Percentiles rank a stretch among this genome's conserved stretches.
Conservation (phyloP, 192 early-diverging fungal species). For the Geranomyces variabilis region DNA sequence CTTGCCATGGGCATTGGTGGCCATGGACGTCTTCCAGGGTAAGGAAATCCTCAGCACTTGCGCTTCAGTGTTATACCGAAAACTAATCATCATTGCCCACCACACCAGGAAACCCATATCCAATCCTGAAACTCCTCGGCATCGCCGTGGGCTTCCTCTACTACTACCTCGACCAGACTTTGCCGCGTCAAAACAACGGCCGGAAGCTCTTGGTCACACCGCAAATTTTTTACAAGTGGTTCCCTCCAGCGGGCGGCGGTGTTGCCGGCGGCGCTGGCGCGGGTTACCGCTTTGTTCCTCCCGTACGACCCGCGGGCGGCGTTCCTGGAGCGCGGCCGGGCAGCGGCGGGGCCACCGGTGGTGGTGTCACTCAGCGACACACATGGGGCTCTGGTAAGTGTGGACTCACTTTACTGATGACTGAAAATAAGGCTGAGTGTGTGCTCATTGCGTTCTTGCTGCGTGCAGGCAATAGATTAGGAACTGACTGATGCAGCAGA, state of each 20-base stretch:
- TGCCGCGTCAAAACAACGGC: slow-evolving; percentile 66
- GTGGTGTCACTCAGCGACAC: slow-evolving; percentile 1
- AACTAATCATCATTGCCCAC: background rate
- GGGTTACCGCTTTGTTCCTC: slow-evolving; percentile 21
- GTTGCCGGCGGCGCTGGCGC: slow-evolving; percentile 6
- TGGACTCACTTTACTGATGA: no score
- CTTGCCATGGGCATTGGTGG: slow-evolving; percentile 75
- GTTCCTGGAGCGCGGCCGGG: background rate
- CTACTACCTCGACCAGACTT: slow-evolving; percentile 70
- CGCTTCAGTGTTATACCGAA: background rate
- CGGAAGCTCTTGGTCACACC: slow-evolving; percentile 71
- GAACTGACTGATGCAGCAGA: slow-evolving; percentile 1
- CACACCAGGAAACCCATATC: slow-evolving; percentile 30
- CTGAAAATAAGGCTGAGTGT: no score
- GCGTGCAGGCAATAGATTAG: background rate
- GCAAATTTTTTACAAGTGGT: slow-evolving; percentile 33
- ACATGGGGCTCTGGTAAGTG: slow-evolving; percentile 12
- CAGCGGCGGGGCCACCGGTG: background rate
- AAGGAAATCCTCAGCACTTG: no score
- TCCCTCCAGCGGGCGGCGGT: slow-evolving; percentile 23
- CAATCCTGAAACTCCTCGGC: slow-evolving; percentile 65
- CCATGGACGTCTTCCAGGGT: slow-evolving; percentile 36
- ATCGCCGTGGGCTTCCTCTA: slow-evolving; percentile 71
- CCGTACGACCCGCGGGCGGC: background rate
- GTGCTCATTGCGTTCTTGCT: no score